A percentile compares a stretch with the other conserved stretches of the same genome.
Evolutionary conservation across 2,329 filamentous ascomycete species (phyloP).

Genomic region (Exserohilum turcica): DNA sequence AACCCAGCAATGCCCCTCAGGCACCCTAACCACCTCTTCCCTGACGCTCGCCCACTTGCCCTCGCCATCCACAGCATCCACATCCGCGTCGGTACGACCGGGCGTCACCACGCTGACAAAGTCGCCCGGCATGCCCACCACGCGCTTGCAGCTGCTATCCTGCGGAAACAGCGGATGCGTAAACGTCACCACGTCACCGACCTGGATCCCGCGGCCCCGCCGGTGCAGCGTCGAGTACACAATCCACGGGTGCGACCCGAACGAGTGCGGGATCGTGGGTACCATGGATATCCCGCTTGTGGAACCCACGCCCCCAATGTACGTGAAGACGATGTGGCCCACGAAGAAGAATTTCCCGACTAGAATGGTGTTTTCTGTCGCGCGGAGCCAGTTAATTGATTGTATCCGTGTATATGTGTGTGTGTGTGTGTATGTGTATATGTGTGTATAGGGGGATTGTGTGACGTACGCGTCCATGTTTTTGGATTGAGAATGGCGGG

Average conservation of each 20-base stretch:
- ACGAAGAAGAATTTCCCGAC: slow-evolving; percentile 25
- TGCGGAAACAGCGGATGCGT: slow-evolving; percentile 69
- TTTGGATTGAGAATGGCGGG: slow-evolving; percentile 3
- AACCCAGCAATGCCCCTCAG: slow-evolving; percentile 89
- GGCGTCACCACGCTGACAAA: slow-evolving; percentile 72
- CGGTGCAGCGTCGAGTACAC: slow-evolving; percentile 37
- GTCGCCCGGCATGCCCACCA: slow-evolving; percentile 65
- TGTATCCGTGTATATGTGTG: neutral
- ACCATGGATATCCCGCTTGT: slow-evolving; percentile 84
- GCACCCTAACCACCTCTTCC: slow-evolving; percentile 72
- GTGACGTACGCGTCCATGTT: slow-evolving; percentile 9
- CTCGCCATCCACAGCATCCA: slow-evolving; percentile 27
- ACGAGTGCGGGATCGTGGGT: slow-evolving; percentile 67
- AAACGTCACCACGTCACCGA: slow-evolving; percentile 87
- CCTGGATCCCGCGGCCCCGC: slow-evolving; percentile 65
- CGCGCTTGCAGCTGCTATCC: slow-evolving; percentile 74
- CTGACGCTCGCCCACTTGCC: slow-evolving; percentile 35
- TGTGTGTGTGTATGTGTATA: too few relatives aligned
- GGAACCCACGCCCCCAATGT: slow-evolving; percentile 65
- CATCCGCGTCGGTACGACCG: slow-evolving; percentile 41
- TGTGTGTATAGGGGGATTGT: neutral
- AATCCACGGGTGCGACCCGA: slow-evolving; percentile 22
- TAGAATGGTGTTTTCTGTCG: slow-evolving; percentile 16
- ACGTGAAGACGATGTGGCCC: slow-evolving; percentile 49
- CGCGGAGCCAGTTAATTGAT: too few relatives aligned